Evolutionary conservation across 805 yeast species (phyloP), one percentile per base, ranked within the genome.

Genomic region (Hanseniaspora mollemarum): DNA sequence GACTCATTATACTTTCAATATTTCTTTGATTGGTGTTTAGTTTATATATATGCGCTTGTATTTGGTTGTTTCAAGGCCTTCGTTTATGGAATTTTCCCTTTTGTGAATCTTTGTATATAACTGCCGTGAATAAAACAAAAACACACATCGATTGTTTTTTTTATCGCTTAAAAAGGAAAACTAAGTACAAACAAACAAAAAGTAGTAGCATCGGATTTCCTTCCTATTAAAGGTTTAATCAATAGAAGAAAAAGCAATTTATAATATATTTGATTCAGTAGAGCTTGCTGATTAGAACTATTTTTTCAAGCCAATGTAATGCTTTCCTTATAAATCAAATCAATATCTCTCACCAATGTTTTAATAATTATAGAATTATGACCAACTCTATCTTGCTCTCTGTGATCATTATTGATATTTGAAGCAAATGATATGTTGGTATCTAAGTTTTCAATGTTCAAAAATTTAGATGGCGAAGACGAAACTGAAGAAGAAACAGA

Each of bases 291-390:
- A 18, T 32, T 32, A 9, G n/a, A 12, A 6, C n/a, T 32, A 12
- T 10, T 6, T 15, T 6, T 7, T 35, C 36, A 51, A 9, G 53
- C 53, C 10, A 51, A 21, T 10, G 53, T 51, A 13, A 51, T 51
- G 19, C 49, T 37, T 33, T 51, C 50, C 15, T 40, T 51, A 29
- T 51, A 51, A 15, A 51, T 51, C 31, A 33, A 24, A 42, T 56
- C 48, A 12, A 65, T 60, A 46, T 65, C 68, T 19, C 58, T 55
- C 32, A 67, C 62, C 18, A 65, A 50, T 35, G 65, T 67, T 19
- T 57, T 59, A n/a, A 64, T 61, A 25, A 65, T 51, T 13, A 65
- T 59, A 1, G 69, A 65, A 49, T 63, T 66, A 19, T 57, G 56
- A 2, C 68, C 68, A 13, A 64, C 67, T 22, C 54, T 61, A 60